Percentiles rank a stretch among this genome's conserved stretches.
phyloP scores from a whole-genome alignment of 495 filamentous ascomycete species.

The Trichoderma asperelloides region DNA sequence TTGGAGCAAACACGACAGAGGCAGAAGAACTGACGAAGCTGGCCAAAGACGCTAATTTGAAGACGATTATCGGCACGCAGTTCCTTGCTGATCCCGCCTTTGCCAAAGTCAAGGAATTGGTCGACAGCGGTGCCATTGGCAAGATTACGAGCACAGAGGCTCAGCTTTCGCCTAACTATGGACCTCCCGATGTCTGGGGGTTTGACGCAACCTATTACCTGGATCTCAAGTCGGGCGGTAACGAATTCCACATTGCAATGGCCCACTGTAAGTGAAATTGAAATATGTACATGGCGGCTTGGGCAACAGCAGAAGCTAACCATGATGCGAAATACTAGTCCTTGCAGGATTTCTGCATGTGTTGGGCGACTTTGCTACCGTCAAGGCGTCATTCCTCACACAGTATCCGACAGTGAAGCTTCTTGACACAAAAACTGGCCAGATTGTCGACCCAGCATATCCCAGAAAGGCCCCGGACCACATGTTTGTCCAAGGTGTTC shows the following conservation, averaged over 20 bases:
- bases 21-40: constrained; percentile 28
- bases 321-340: constrained; percentile 13
- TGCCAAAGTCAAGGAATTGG: constrained; percentile 17
- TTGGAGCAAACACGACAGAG: constrained; percentile 16
- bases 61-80: constrained; percentile 25
- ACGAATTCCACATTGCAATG: constrained; percentile 20
- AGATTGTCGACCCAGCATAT: constrained; percentile 16
- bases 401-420: constrained; percentile 22
- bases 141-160: constrained; percentile 19
- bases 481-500: constrained; percentile 33
- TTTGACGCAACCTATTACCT: constrained; percentile 19
- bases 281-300: background rate
- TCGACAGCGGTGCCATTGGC: constrained; percentile 20
- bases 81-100: constrained; percentile 15
- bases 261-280: constrained; percentile 21
- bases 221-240: constrained; percentile 21
- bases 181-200: constrained; percentile 15
- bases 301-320: background rate
- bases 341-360: constrained; percentile 25
- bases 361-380: constrained; percentile 27
- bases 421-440: constrained; percentile 16
- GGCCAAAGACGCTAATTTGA: constrained; percentile 24
- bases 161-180: background rate
- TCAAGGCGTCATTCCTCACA: constrained; percentile 26
- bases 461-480: constrained; percentile 31